These are phyloP conservation scores for Erodium moschatum DNA, from an alignment of 441 rosid species.

Conservation along the genomic window DNA sequence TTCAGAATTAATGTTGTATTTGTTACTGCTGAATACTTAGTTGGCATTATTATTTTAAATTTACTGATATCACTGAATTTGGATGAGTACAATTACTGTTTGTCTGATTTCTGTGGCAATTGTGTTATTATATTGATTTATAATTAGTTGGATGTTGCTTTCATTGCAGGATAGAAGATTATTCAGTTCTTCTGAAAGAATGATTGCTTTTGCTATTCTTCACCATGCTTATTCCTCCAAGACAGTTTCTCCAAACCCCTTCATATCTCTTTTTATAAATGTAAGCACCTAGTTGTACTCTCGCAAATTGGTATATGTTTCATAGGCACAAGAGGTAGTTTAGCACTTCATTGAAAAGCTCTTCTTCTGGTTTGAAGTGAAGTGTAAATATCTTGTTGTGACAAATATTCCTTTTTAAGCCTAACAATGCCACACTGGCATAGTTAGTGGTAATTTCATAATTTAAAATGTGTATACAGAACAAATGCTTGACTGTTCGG, in stretches of 20 bases:
- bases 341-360: background rate
- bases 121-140: slow-evolving; percentile 13
- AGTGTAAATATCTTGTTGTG: background rate
- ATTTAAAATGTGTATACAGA: background rate
- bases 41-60: background rate
- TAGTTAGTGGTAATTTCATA: background rate
- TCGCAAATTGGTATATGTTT: background rate
- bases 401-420: background rate
- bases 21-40: background rate
- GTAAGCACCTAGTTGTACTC: slow-evolving; percentile 37
- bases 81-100: background rate
- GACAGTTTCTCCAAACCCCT: slow-evolving; percentile 51
- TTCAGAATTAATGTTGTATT: background rate
- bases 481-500: background rate
- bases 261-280: slow-evolving; percentile 39
- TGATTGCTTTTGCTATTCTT: slow-evolving; percentile 59
- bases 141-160: slow-evolving; percentile 19
- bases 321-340: background rate
- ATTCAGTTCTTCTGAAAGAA: slow-evolving; percentile 50
- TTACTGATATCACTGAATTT: no score
- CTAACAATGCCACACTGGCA: background rate
- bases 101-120: slow-evolving; percentile 7
- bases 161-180: slow-evolving; percentile 47
- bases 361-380: background rate
- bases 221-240: slow-evolving; percentile 51